Evolutionary conservation across 352 stramenopile genomes (phyloP).

Genomic region (Phytophthora citrophthora): DNA sequence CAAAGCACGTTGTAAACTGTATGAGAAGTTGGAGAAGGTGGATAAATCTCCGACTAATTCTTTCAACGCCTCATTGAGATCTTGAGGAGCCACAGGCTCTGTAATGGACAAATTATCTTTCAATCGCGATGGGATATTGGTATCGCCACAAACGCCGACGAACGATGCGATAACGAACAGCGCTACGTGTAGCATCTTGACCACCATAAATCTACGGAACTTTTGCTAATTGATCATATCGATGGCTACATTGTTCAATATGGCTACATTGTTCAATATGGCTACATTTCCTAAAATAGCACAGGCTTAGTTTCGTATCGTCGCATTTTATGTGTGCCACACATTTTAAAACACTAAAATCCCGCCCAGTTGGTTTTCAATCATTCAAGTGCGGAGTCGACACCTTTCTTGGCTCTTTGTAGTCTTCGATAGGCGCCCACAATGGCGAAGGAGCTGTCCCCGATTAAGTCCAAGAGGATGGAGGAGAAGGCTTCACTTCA

Average conservation of each 20-base stretch:
- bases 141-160: too few species aligned
- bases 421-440: background rate
- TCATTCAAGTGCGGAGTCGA: too few species aligned
- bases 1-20: constrained; percentile 32
- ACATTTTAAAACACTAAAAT: background rate
- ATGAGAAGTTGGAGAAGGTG: background rate
- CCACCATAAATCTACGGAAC: too few species aligned
- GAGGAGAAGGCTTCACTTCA: constrained; percentile 86
- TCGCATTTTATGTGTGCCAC: constrained; percentile 23
- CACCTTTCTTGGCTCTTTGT: too few species aligned
- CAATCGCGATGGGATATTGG: too few species aligned
- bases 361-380: constrained; percentile 12
- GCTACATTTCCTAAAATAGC: constrained; percentile 7
- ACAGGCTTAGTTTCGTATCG: background rate
- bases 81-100: background rate
- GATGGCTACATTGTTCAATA: too few species aligned
- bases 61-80: background rate
- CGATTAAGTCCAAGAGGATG: constrained; percentile 86
- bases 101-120: background rate
- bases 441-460: constrained; percentile 71
- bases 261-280: background rate
- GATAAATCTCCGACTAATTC: background rate
- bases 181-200: too few species aligned
- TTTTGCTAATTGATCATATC: too few species aligned
- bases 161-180: too few species aligned